A percentile compares a stretch with the other conserved stretches of the same genome.
phyloP scores from a whole-genome alignment of 1,284 basidiomycete genomes.

The Pisolithus thermaeus region DNA sequence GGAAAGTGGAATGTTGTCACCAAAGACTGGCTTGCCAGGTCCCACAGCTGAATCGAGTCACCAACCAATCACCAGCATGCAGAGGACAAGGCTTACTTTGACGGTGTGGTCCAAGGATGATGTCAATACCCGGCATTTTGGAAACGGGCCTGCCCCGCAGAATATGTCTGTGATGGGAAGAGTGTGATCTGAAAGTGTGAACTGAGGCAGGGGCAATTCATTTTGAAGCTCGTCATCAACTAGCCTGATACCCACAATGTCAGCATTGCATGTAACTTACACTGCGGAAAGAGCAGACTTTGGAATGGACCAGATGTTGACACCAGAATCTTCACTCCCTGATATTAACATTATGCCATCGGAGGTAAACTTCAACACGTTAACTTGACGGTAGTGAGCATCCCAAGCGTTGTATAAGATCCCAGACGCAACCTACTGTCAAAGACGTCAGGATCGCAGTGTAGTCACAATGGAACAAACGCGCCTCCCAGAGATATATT shows the following conservation, averaged over 20 bases:
- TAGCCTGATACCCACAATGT: constrained; percentile 38
- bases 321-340: constrained; percentile 84
- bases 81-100: constrained; percentile 51
- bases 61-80: neutral
- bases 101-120: constrained; percentile 87
- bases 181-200: constrained; percentile 85
- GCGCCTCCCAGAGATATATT: constrained; percentile 90
- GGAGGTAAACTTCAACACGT: constrained; percentile 74
- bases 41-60: constrained; percentile 61
- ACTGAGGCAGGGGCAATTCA: constrained; percentile 72
- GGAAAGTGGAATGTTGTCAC: constrained; percentile 87
- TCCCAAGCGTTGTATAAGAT: constrained; percentile 88
- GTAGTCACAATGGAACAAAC: constrained; percentile 5
- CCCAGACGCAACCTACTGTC: constrained; percentile 76
- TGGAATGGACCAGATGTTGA: constrained; percentile 86
- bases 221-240: constrained; percentile 68
- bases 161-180: constrained; percentile 80
- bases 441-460: constrained; percentile 12
- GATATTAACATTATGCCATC: constrained; percentile 81
- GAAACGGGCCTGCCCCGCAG: constrained; percentile 77
- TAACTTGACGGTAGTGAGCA: constrained; percentile 89
- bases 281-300: constrained; percentile 44
- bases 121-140: constrained; percentile 73
- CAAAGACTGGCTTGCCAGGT: constrained; percentile 67
- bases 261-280: no score